Percentiles rank a stretch among this genome's conserved stretches.
Conservation (phyloP, 768 basidiomycete species). For the Tricholoma furcatifolium region DNA sequence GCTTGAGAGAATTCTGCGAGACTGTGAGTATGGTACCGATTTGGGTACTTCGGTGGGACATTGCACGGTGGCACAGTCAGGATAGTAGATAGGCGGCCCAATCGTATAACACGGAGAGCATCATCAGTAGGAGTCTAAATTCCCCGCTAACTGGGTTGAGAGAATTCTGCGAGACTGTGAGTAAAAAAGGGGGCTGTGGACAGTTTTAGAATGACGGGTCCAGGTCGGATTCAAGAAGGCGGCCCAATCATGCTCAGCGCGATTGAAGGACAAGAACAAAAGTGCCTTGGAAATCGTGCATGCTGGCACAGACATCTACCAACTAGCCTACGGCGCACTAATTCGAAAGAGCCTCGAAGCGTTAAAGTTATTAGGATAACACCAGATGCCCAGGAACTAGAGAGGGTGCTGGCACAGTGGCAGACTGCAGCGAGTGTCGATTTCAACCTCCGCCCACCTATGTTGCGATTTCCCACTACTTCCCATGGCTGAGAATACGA, state of each 20-base stretch:
- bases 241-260: slow-evolving; percentile 16
- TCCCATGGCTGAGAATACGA: slow-evolving; percentile 14
- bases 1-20: slow-evolving; percentile 18
- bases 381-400: not conserved
- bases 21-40: slow-evolving; percentile 1
- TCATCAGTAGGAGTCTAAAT: no score
- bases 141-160: no score
- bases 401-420: no score
- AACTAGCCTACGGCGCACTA: no score
- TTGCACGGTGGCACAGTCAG: not conserved
- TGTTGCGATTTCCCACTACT: slow-evolving; percentile 11
- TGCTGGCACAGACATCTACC: no score
- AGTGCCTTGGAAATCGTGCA: not conserved
- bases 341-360: no score
- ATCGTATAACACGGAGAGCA: no score
- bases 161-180: no score
- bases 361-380: no score
- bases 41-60: slow-evolving; percentile 3
- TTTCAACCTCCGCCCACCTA: slow-evolving; percentile 10
- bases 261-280: slow-evolving; percentile 9
- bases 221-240: not conserved
- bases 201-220: not conserved
- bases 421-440: no score
- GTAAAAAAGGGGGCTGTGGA: no score
- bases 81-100: no score